Evolutionary conservation across 805 yeast species (phyloP), one percentile per base, ranked within the genome.

Genomic region (Pichia scutulata): DNA sequence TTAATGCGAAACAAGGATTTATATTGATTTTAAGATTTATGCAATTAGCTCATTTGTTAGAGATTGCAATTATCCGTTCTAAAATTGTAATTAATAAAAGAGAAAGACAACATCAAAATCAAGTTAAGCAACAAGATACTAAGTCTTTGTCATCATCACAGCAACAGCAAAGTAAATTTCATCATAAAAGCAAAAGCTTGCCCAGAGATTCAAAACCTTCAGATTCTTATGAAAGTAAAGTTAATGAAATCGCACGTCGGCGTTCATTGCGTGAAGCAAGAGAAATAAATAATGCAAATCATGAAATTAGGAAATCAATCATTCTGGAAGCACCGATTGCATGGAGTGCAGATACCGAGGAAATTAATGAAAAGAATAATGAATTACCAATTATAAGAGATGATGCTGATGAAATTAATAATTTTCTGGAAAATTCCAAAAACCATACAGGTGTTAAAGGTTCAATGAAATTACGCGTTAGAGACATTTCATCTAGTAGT

Each of bases 31-130:
- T 88, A 6, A 82, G 81, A 52, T 75, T 89, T 44, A 67, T 79
- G 19, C 98, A 93, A 66, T 75, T 89, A 60, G 73, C 83, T 19
- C 88, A 81, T 62, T 69, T 93, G 43, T 70, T 90, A 56, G 84
- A 86, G 59, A 89, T 93, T 54, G 98, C 98, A 0, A 71, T 90
- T 44, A 78, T 85, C 3, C 74, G 96, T 50, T 85, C 85, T 39
- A 80, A 70, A 60, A 74, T 78, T 19, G 86, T 82, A 0, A 81
- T 84, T 79, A 55, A 57, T 25, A 65, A 65, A 46, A 58, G 65
- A 41, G 49, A 46, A 43, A 30, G 18, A 30, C 44, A 30, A 23
- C 23, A 19, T 9, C 40, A 19, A 39, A 21, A 19, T 39, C 40
- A 19, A 19, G 16, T 10, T 19, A 39, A 39, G 7, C 40, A 39